Conservation (phyloP, 768 basidiomycete species). For the Mycena floridula region DNA sequence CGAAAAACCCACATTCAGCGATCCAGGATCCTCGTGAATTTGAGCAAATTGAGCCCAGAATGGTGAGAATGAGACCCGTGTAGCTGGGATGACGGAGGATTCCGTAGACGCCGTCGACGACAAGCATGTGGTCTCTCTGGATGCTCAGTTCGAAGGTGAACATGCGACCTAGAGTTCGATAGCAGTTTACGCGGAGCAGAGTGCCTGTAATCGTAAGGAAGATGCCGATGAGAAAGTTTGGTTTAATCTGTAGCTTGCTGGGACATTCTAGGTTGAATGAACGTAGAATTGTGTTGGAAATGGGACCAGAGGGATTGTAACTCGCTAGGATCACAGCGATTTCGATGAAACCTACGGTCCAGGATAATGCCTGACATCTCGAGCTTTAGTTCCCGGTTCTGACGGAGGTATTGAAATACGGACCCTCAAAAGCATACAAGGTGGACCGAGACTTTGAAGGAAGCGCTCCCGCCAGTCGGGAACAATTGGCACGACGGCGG, state of each 20-base stretch:
- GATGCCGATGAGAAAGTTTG: slow-evolving; percentile 23
- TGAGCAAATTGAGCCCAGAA: slow-evolving; percentile 19
- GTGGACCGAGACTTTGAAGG: slow-evolving; percentile 20
- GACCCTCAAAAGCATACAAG: slow-evolving; percentile 23
- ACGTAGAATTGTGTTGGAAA: slow-evolving; percentile 14
- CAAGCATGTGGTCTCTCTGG: slow-evolving; percentile 25
- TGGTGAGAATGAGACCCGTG: slow-evolving; percentile 23
- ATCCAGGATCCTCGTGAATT: slow-evolving; percentile 27
- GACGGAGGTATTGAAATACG: slow-evolving; percentile 6
- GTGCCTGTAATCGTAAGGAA: slow-evolving; percentile 25
- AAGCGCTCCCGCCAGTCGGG: slow-evolving; percentile 29
- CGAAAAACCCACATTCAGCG: slow-evolving; percentile 23
- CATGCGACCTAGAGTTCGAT: slow-evolving; percentile 25
- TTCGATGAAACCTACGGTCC: slow-evolving; percentile 20
- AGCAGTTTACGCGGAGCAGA: slow-evolving; percentile 25
- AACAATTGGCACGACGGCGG: slow-evolving; percentile 14
- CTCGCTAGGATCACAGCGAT: slow-evolving; percentile 21
- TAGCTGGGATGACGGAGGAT: slow-evolving; percentile 35
- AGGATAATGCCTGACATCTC: slow-evolving; percentile 20
- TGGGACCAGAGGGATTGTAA: slow-evolving; percentile 8
- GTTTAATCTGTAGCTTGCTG: slow-evolving; percentile 17
- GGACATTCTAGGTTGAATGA: slow-evolving; percentile 9
- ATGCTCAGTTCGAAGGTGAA: slow-evolving; percentile 35
- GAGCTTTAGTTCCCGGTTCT: slow-evolving; percentile 1
- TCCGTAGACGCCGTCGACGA: slow-evolving; percentile 29